Percentiles rank a stretch among this genome's conserved stretches.
These are phyloP conservation scores for Coprinellus micaceus DNA, from an alignment of 768 basidiomycete genomes.

Conservation along the genomic window DNA sequence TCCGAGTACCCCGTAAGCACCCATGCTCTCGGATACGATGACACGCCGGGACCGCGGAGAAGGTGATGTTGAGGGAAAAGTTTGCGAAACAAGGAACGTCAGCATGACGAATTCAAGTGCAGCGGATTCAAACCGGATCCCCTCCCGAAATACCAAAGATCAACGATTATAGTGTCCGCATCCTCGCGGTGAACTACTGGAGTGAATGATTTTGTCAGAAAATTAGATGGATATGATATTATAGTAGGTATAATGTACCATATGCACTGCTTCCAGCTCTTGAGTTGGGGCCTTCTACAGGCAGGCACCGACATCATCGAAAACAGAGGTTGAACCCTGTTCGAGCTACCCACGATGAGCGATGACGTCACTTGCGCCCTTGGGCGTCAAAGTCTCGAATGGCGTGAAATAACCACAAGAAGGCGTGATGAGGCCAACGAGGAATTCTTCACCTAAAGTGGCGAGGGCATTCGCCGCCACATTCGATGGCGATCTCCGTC, in stretches of 20 bases:
- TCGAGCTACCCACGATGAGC: neutral
- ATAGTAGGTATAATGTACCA: constrained; percentile 4
- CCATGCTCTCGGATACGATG: too few relatives aligned
- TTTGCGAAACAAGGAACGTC: too few relatives aligned
- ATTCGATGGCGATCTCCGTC: neutral
- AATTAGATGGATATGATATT: neutral
- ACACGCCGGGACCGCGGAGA: constrained; percentile 42
- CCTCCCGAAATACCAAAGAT: constrained; percentile 53
- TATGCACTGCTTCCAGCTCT: constrained; percentile 10
- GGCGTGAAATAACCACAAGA: neutral
- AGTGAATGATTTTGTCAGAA: constrained; percentile 12
- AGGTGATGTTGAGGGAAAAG: constrained; percentile 49
- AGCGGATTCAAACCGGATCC: too few relatives aligned
- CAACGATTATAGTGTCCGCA: constrained; percentile 38
- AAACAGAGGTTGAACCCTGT: neutral
- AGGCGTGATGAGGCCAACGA: neutral
- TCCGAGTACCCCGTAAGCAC: too few relatives aligned
- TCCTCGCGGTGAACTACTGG: constrained; percentile 17
- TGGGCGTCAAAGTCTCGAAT: neutral
- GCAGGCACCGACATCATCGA: neutral
- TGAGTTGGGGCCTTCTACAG: constrained; percentile 1
- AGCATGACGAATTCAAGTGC: too few relatives aligned
- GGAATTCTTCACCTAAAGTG: too few relatives aligned
- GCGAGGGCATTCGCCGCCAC: neutral
- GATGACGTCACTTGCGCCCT: neutral